These are phyloP conservation scores for Irpex sp. DNA, from an alignment of 1,284 basidiomycete genomes.

Conservation along the genomic window DNA sequence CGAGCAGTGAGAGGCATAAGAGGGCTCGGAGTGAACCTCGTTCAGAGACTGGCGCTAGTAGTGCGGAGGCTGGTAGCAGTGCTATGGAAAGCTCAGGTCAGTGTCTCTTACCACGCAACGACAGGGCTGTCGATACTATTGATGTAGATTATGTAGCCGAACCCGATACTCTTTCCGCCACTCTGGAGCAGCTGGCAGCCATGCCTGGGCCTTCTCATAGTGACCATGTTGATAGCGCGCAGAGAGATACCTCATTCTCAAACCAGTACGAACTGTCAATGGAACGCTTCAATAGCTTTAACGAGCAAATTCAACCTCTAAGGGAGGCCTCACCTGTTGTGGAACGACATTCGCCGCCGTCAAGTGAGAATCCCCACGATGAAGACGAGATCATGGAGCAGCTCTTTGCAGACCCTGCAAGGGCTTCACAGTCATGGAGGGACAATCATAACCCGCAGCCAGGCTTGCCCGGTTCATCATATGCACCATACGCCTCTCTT, in stretches of 20 bases:
- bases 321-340: background rate
- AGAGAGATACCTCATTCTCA: background rate
- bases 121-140: background rate
- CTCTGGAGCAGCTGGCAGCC: background rate
- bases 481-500: background rate
- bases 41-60: background rate
- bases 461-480: background rate
- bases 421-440: background rate
- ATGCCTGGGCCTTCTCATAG: background rate
- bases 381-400: conserved; percentile 1
- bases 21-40: background rate
- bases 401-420: background rate
- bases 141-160: background rate
- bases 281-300: background rate
- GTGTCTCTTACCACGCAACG: background rate
- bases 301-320: background rate
- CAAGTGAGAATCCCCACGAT: background rate
- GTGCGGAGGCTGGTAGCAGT: background rate
- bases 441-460: background rate
- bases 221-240: background rate
- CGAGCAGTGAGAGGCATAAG: background rate
- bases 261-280: background rate
- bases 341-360: background rate
- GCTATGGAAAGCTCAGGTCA: background rate
- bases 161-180: background rate